Evolutionary conservation across 2,329 filamentous ascomycete genomes (phyloP).

Genomic region (Penicillium sclerotiorum): DNA sequence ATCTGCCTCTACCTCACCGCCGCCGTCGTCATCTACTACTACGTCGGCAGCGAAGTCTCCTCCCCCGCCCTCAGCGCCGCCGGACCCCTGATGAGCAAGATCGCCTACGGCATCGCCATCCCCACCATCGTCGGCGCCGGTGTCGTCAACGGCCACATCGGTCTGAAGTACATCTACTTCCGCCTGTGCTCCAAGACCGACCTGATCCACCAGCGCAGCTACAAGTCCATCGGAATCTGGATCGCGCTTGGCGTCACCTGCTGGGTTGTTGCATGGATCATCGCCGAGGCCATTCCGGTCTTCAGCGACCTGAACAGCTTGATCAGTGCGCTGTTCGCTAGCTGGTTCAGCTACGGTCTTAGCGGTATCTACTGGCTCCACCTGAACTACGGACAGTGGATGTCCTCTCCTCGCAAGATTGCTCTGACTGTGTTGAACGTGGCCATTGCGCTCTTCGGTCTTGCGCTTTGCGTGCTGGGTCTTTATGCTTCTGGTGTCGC

Average conservation of each 20-base stretch:
- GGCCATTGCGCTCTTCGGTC: conserved; percentile 39
- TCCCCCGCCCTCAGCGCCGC: conserved; percentile 69
- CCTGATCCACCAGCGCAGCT: conserved; percentile 53
- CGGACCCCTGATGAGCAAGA: conserved; percentile 58
- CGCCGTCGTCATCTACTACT: conserved; percentile 69
- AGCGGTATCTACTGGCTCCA: conserved; percentile 52
- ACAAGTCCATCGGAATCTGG: conserved; percentile 61
- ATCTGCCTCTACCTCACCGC: conserved; percentile 66
- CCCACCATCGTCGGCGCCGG: conserved; percentile 72
- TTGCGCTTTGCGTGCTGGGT: conserved; percentile 24
- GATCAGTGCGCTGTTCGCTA: conserved; percentile 44
- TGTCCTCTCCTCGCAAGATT: conserved; percentile 48
- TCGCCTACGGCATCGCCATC: conserved; percentile 68
- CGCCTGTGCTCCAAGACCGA: conserved; percentile 63
- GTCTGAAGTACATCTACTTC: conserved; percentile 66
- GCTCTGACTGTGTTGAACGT: conserved; percentile 49
- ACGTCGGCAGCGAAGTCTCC: conserved; percentile 61
- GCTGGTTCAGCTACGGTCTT: conserved; percentile 41
- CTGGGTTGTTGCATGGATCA: conserved; percentile 66
- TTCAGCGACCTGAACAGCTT: conserved; percentile 68
- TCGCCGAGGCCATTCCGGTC: conserved; percentile 69
- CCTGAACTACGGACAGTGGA: conserved; percentile 49
- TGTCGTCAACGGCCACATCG: conserved; percentile 70
- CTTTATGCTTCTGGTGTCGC: conserved; percentile 31
- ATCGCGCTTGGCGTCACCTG: conserved; percentile 56